These are phyloP conservation scores for Casuarina equisetifolia DNA, from an alignment of 306 rosid species.

Conservation along the genomic window DNA sequence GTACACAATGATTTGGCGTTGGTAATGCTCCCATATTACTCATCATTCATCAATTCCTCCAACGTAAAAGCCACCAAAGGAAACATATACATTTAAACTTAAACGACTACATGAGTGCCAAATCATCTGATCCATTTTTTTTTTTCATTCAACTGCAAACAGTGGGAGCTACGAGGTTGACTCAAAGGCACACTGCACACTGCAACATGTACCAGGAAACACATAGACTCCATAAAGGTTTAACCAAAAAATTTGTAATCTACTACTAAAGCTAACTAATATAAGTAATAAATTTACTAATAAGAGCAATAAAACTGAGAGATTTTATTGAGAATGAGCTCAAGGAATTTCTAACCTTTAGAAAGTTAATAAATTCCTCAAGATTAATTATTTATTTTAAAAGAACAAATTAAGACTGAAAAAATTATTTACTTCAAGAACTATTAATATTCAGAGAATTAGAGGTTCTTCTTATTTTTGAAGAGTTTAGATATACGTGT, in stretches of 20 bases:
- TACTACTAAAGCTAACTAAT: neutral
- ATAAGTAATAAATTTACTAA: too few species aligned
- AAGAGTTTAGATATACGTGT: too few species aligned
- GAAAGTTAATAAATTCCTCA: too few species aligned
- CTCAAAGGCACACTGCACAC: neutral
- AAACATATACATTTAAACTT: neutral
- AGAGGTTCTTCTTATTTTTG: too few species aligned
- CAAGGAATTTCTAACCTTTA: too few species aligned
- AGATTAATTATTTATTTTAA: too few species aligned
- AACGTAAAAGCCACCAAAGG: neutral
- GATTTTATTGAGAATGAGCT: too few species aligned
- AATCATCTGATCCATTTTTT: neutral
- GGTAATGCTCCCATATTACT: neutral
- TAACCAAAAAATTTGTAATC: neutral
- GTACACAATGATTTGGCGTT: neutral
- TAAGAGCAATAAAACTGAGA: too few species aligned
- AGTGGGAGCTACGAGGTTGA: neutral
- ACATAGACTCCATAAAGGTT: neutral
- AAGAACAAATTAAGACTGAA: too few species aligned
- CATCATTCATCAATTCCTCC: neutral
- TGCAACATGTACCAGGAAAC: neutral
- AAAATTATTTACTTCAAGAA: too few species aligned
- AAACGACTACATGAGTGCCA: neutral
- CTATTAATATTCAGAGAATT: too few species aligned
- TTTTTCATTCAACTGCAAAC: neutral